phyloP scores from a whole-genome alignment of 176 grass and related monocot species.

The Zea luxurians region DNA sequence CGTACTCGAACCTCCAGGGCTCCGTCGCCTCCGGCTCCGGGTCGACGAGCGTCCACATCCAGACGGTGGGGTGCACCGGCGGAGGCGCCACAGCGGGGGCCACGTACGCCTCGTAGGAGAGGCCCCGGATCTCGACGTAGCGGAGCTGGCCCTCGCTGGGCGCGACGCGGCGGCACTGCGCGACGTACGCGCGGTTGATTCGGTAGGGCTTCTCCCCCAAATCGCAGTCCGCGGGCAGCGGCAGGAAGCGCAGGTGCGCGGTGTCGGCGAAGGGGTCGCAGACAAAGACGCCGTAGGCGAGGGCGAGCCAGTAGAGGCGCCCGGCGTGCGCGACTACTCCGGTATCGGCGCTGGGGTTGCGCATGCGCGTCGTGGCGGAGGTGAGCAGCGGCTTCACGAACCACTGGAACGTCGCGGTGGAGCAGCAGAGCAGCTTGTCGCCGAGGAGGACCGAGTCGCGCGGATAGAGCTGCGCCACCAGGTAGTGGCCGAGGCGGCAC shows the following conservation, averaged over 20 bases:
- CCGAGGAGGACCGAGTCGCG: neutral
- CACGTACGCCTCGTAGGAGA: no score
- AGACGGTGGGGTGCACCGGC: neutral
- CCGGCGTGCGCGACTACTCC: neutral
- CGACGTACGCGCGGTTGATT: no score
- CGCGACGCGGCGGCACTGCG: neutral
- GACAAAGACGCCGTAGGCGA: constrained; percentile 4
- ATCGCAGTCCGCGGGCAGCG: neutral
- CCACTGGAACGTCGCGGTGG: neutral
- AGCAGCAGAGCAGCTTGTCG: neutral
- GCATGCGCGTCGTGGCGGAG: neutral
- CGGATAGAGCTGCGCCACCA: constrained; percentile 8
- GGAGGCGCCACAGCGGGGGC: no score
- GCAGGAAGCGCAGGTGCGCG: neutral
- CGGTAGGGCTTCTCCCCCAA: neutral
- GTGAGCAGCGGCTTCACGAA: neutral
- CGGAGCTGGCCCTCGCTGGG: constrained; percentile 3
- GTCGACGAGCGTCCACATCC: constrained; percentile 1
- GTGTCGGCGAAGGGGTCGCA: constrained; percentile 10
- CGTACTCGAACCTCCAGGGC: neutral
- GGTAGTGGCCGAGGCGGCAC: neutral
- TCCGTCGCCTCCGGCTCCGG: neutral
- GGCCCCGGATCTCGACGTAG: neutral
- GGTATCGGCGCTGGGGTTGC: no score
- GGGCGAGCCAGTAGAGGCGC: constrained; percentile 30